phyloP scores from a whole-genome alignment of 441 rosid species.

The Brassica balearica region DNA sequence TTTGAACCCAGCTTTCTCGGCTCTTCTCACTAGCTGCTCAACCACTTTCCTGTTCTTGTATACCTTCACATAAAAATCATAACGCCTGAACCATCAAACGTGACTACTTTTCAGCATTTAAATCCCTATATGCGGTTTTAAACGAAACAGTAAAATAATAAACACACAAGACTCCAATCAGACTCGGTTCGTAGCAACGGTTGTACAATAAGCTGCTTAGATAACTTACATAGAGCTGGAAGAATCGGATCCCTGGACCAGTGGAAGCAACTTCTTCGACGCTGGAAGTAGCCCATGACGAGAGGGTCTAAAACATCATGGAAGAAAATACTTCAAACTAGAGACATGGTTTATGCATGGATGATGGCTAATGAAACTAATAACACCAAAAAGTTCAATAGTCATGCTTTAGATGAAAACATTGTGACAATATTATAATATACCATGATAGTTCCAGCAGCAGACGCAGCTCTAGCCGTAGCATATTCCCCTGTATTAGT shows the following conservation, averaged over 20 bases:
- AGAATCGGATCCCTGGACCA: conserved; percentile 90
- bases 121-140: too few species aligned
- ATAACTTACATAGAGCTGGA: conserved; percentile 89
- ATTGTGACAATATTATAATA: conserved; percentile 21
- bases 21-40: conserved; percentile 89
- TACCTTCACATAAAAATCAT: conserved; percentile 56
- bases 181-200: too few species aligned
- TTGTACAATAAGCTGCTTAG: neutral
- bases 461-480: conserved; percentile 94
- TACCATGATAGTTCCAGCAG: conserved; percentile 93
- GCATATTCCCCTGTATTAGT: conserved; percentile 81
- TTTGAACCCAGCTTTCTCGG: conserved; percentile 96
- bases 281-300: conserved; percentile 95
- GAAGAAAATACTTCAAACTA: conserved; percentile 11
- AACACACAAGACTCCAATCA: too few species aligned
- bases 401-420: conserved; percentile 54
- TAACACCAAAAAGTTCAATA: too few species aligned
- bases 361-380: too few species aligned
- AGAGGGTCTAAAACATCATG: conserved; percentile 63
- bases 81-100: conserved; percentile 14
- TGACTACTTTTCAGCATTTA: neutral
- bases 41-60: conserved; percentile 86
- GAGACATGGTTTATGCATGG: conserved; percentile 1
- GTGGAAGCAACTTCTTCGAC: conserved; percentile 98
- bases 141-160: too few species aligned